phyloP scores from a whole-genome alignment of 257 asterid species.

The Linderniella brevidens region DNA sequence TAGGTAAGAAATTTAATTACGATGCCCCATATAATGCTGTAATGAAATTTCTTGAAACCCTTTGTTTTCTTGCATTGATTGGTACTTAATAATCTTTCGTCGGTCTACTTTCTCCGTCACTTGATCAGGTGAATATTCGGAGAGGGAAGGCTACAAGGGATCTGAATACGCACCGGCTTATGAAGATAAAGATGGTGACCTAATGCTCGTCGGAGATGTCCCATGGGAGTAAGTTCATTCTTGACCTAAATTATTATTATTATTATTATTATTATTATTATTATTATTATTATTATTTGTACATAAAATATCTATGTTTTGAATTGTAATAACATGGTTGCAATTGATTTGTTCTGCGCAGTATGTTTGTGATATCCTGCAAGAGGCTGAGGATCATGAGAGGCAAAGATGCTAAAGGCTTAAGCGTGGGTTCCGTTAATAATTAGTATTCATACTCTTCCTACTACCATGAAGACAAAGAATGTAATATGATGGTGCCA shows the following conservation, averaged over 20 bases:
- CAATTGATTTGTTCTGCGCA: constrained; percentile 10
- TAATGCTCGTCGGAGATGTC: constrained; percentile 65
- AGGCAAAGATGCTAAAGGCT: constrained; percentile 38
- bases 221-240: constrained; percentile 40
- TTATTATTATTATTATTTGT: constrained; percentile 4
- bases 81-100: neutral
- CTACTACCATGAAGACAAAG: neutral
- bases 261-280: too few species aligned
- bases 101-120: neutral
- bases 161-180: constrained; percentile 50
- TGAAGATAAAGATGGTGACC: constrained; percentile 67
- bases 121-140: constrained; percentile 26
- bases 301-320: neutral
- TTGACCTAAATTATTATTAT: neutral
- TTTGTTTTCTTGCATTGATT: neutral
- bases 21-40: too few species aligned
- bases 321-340: too few species aligned
- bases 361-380: constrained; percentile 47
- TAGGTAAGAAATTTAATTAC: constrained; percentile 28
- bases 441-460: constrained; percentile 6
- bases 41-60: neutral
- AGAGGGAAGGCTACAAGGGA: constrained; percentile 47
- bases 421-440: constrained; percentile 21
- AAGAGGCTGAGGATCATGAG: constrained; percentile 55
- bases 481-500: neutral